Evolutionary conservation across 768 basidiomycete species (phyloP), one percentile per base, ranked within the genome.

Genomic region (Leccinum imitatum): DNA sequence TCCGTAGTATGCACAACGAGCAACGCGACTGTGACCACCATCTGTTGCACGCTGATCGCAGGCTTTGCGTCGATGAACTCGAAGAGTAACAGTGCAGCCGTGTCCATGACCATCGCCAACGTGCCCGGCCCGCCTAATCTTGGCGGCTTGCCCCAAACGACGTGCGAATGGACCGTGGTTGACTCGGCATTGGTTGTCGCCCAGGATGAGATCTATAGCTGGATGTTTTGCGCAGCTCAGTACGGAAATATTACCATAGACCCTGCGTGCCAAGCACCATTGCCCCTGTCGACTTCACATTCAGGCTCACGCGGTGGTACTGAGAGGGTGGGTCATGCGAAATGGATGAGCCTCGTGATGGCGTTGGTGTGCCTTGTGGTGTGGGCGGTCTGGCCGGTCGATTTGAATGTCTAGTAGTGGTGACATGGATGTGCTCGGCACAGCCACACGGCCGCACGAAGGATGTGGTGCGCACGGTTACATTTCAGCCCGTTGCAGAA

Each of bases 21-120:
- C 50, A 62, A 62, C 31, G 35, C 48, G 25, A 61, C 59, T 2
- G 61, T 62, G 17, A 46, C 54, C 6, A 14, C 33, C 23, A 61
- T 61, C 15, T 62, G 59, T 31, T 62, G 61, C 14, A 17, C 33
- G 6, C 54, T 48, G 21, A 6, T 52, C 15, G 27, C 39, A 41
- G 39, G 10, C 9, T 44, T 44, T 44, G 8, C 9, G 10, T 44
- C 10, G n/a, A 19, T 5, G n/a, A 19, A 44, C 41, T 44, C 10
- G 41, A 19, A 19, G 41, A 44, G 41, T 17, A 10, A 10, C 9
- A 41, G n/a, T 41, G 41, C 8, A 41, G n/a, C 41, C n/a, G 41
- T 44, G 41, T 44, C n/a, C n/a, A 19, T 44, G 41, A 44, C 23
- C 17, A 9, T 27, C 8, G 3, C n/a, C 15, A 4, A n/a, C 39